Evolutionary conservation across 106 monocot genomes (phyloP).

Genomic region (Triglochin maritima): DNA sequence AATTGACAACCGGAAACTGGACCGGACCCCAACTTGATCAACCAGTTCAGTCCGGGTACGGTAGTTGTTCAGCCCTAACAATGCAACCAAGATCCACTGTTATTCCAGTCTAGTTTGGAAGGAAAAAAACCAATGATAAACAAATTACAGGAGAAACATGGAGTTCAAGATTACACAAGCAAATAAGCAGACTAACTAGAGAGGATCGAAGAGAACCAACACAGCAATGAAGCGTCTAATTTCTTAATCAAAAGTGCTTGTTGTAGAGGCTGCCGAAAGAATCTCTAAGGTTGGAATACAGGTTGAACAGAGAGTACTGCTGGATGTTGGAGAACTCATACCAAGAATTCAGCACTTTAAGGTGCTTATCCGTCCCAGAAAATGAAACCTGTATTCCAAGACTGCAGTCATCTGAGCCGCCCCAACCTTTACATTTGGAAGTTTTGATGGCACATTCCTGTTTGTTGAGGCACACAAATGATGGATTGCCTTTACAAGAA

Average conservation of each 20-base stretch:
- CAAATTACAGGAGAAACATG: too few species aligned
- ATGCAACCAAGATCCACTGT: too few species aligned
- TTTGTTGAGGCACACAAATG: slow-evolving; percentile 34
- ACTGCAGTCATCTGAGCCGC: slow-evolving; percentile 65
- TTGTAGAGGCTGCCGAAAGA: slow-evolving; percentile 53
- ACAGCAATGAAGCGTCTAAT: too few species aligned
- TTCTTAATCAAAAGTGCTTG: slow-evolving; percentile 2
- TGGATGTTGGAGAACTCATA: slow-evolving; percentile 77
- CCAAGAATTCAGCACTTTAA: slow-evolving; percentile 75
- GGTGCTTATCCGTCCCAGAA: slow-evolving; percentile 78
- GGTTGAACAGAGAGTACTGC: slow-evolving; percentile 75
- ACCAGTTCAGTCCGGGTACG: too few species aligned
- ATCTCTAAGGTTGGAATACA: slow-evolving; percentile 69
- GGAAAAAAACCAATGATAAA: too few species aligned
- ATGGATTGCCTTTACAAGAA: slow-evolving; percentile 32
- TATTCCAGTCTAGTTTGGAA: too few species aligned
- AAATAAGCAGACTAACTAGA: too few species aligned
- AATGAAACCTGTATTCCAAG: slow-evolving; percentile 76
- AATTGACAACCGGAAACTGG: too few species aligned
- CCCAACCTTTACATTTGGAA: slow-evolving; percentile 38
- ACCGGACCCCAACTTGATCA: too few species aligned
- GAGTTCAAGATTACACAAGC: too few species aligned
- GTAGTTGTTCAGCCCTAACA: too few species aligned
- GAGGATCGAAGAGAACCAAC: too few species aligned
- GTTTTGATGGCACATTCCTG: slow-evolving; percentile 42